phyloP scores from a whole-genome alignment of 1,284 basidiomycete species.

The Rugosomyces carneus region DNA sequence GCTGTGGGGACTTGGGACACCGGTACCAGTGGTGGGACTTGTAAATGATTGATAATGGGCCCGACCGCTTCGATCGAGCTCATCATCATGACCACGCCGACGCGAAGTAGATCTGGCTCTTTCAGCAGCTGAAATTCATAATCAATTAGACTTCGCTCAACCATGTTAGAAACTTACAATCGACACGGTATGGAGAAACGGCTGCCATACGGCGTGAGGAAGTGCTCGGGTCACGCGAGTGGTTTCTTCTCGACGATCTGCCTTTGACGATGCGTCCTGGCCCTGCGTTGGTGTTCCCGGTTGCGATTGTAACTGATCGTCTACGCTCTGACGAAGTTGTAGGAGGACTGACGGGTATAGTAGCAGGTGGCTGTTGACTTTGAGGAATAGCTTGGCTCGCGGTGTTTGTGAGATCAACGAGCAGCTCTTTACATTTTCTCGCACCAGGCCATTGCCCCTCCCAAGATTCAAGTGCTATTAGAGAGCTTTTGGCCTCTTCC shows the following conservation, averaged over 20 bases:
- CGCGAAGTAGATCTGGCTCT: conserved; percentile 70
- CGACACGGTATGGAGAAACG: conserved; percentile 60
- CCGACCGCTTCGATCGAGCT: conserved; percentile 33
- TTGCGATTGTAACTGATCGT: conserved; percentile 44
- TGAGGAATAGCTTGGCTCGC: conserved; percentile 59
- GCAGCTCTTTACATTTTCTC: conserved; percentile 75
- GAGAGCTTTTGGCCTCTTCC: conserved; percentile 74
- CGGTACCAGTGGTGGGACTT: conserved; percentile 40
- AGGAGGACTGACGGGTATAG: conserved; percentile 26
- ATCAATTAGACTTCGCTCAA: not conserved
- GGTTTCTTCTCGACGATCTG: conserved; percentile 44
- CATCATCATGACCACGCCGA: conserved; percentile 64
- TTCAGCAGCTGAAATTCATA: conserved; percentile 38
- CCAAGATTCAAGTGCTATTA: conserved; percentile 70
- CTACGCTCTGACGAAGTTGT: conserved; percentile 42
- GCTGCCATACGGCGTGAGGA: conserved; percentile 52
- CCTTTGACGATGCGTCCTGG: conserved; percentile 46
- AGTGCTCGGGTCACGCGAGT: conserved; percentile 53
- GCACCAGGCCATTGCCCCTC: conserved; percentile 88
- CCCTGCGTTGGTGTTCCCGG: conserved; percentile 25
- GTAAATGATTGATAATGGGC: conserved; percentile 47
- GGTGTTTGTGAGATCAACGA: conserved; percentile 62
- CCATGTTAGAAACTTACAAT: conserved; percentile 42
- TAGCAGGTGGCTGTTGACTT: conserved; percentile 21
- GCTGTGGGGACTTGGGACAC: conserved; percentile 54